Base-by-base conservation (phyloP, 352 stramenopile genomes). In the Pythium rhizo-oryzae region DNA sequence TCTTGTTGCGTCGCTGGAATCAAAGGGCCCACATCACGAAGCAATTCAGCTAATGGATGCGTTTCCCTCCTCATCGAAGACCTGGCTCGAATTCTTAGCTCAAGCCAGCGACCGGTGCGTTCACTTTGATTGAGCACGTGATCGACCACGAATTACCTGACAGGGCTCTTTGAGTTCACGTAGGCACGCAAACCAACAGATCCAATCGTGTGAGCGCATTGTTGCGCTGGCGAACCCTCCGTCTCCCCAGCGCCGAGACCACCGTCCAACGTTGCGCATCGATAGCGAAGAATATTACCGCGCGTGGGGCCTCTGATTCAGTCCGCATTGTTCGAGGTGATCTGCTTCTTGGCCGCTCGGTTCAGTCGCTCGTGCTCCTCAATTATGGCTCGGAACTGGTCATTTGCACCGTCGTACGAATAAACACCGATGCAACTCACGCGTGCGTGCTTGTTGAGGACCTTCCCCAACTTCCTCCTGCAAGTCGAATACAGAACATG, bases 401-500 rank as follows among this genome's bases (percentile, higher is more conserved):
- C 91, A 65, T 98, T 88, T 1, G 94, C 97, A n/a, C 97, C 97
- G 56, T 99, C 93, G 18, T 95, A 81, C 41, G 92, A 98, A 81
- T 98, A 98, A 3, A 99, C 79, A 13, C 93, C 97, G 18, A 99
- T 84, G 43, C 96, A 97, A 64, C 92, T 97, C 28, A 99, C 86
- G 44, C 97, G 96, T 19, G 98, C 92, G 15, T 72, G 91, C 67
- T 99, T 99, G 21, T 91, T 89, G 12, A 99, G 46, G 1, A 92
- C 83, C 62, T 93, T 96, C 0, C 96, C 96, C 0, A 99, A 68
- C 61, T 91, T 94, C 25, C 93, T 69, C 97, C 99, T 57, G 57
- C 67, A 87, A 93, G 13, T 90, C 75, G 23, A 93, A 51, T 13
- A 57, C 3, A 15, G 12, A 41, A 41, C 35, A 15, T 41, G 35